A percentile compares a stretch with the other conserved stretches of the same genome.
phyloP scores from a whole-genome alignment of 331 rosid genomes.

The Rosa hybrid region DNA sequence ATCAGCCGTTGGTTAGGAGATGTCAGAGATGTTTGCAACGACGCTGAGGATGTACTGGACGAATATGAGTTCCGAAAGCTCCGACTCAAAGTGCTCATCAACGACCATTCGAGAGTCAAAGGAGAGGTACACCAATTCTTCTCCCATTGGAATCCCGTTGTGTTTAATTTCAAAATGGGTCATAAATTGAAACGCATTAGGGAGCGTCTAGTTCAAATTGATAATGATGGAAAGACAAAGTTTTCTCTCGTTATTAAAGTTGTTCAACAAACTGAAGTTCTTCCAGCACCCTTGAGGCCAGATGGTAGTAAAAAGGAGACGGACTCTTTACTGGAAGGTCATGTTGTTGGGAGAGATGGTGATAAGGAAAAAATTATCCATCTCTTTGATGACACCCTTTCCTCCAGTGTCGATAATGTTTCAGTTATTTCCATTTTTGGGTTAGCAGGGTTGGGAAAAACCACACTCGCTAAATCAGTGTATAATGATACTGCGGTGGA shows the following conservation, averaged over 20 bases:
- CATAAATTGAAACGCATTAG: background rate
- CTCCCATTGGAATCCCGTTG: background rate
- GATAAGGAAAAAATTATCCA: conserved; percentile 13
- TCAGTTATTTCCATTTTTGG: conserved; percentile 41
- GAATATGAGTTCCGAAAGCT: background rate
- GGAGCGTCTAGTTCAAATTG: conserved; percentile 8
- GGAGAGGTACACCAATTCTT: conserved; percentile 6
- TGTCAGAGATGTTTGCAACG: background rate
- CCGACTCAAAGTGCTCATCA: background rate
- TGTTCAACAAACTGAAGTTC: no score
- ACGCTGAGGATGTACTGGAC: conserved; percentile 4
- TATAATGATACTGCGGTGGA: conserved; percentile 20
- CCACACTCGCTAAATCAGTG: conserved; percentile 35
- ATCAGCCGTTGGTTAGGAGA: background rate
- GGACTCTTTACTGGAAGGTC: conserved; percentile 24
- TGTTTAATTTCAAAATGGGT: background rate
- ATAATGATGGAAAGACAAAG: background rate
- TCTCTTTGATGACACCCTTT: background rate
- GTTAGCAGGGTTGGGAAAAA: conserved; percentile 49
- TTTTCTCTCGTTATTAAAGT: background rate
- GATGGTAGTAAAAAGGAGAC: conserved; percentile 12
- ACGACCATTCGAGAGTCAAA: background rate
- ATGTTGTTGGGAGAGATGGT: conserved; percentile 40
- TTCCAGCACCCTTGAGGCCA: background rate
- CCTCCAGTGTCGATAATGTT: conserved; percentile 14